A percentile compares a stretch with the other conserved stretches of the same genome.
Conservation (phyloP, 208 protist genomes). For the Crithidia bombi region DNA sequence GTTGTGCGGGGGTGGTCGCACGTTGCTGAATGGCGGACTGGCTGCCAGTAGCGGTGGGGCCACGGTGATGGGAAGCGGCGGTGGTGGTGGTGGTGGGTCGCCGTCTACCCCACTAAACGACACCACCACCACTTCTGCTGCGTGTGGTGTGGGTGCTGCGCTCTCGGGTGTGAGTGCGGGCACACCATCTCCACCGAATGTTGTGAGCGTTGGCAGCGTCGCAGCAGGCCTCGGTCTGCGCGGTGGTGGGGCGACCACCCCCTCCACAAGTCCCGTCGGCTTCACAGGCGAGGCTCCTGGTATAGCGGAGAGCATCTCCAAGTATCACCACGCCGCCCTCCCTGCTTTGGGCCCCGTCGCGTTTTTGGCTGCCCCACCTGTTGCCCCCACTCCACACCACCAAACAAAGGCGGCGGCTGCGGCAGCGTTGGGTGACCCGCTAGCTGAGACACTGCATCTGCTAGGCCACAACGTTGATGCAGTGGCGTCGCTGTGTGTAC, state of each 20-base stretch:
- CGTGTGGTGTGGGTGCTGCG: neutral
- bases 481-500: slow-evolving; percentile 4
- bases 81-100: neutral
- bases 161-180: neutral
- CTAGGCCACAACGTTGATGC: slow-evolving; percentile 22
- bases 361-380: neutral
- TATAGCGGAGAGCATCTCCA: slow-evolving; percentile 14
- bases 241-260: neutral
- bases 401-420: slow-evolving; percentile 21
- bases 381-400: slow-evolving; percentile 8
- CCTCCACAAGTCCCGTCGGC: neutral
- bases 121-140: neutral
- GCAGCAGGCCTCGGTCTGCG: slow-evolving; percentile 20
- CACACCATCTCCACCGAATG: neutral
- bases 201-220: slow-evolving; percentile 10
- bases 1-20: slow-evolving; percentile 32
- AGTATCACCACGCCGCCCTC: slow-evolving; percentile 26
- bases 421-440: slow-evolving; percentile 24
- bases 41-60: neutral
- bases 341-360: neutral
- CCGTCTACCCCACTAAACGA: too few relatives aligned
- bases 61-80: neutral
- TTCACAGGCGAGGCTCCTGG: neutral
- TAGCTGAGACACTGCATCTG: slow-evolving; percentile 25
- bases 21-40: slow-evolving; percentile 13